A percentile compares a stretch with the other conserved stretches of the same genome.
Conservation (phyloP, 345 rosid genomes). For the Litchi chinensis region DNA sequence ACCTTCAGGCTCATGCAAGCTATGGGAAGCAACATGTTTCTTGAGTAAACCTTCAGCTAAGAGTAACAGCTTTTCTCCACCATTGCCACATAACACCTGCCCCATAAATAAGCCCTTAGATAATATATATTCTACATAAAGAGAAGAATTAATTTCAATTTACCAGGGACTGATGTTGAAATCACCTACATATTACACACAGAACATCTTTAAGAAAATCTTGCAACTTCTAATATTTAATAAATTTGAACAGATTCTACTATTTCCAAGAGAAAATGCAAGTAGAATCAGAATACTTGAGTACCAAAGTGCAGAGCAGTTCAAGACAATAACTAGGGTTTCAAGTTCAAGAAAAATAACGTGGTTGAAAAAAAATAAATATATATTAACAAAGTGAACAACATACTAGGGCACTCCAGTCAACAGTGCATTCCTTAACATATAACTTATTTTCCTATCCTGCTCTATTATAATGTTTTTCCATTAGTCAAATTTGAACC, state of each 20-base stretch:
- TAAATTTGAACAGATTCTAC: not conserved
- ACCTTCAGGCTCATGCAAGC: slow-evolving; percentile 99
- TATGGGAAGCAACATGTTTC: slow-evolving; percentile 86
- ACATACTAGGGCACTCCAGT: too few relatives aligned
- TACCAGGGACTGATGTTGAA: not conserved
- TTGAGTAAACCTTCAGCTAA: slow-evolving; percentile 92
- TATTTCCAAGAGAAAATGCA: not conserved
- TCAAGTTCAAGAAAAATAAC: not conserved
- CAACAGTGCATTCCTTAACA: too few relatives aligned
- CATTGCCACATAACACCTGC: slow-evolving; percentile 87
- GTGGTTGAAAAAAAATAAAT: too few relatives aligned
- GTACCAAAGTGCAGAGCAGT: not conserved
- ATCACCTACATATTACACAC: not conserved
- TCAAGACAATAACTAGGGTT: not conserved
- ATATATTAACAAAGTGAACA: too few relatives aligned
- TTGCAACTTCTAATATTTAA: not conserved
- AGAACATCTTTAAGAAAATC: not conserved
- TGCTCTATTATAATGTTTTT: not conserved
- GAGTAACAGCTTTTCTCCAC: slow-evolving; percentile 77
- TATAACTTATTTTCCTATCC: not conserved
- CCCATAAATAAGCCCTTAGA: slow-evolving; percentile 22
- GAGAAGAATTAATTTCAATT: slow-evolving; percentile 3
- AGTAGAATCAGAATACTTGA: not conserved
- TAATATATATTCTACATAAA: slow-evolving; percentile 5
- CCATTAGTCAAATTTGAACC: not conserved